Conservation (phyloP, 73 alveolate genomes). For the Symbiodinium natans region DNA sequence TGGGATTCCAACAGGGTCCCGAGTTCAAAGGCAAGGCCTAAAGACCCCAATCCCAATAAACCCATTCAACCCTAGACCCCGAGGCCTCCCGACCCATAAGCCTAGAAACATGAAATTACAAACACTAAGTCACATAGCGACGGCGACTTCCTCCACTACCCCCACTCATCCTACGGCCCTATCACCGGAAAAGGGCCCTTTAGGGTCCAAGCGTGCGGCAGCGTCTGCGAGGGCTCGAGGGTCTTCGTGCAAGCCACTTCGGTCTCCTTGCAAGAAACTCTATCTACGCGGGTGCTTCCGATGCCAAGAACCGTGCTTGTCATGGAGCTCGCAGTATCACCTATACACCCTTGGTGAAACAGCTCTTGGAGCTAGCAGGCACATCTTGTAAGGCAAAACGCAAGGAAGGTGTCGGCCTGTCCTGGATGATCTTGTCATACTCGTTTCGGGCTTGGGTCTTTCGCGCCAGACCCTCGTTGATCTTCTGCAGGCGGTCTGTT, state of each 20-base stretch:
- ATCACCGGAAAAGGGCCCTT: no score
- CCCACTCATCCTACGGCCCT: no score
- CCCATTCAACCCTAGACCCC: no score
- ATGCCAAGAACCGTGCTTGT: neutral
- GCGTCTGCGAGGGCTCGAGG: slow-evolving; percentile 96
- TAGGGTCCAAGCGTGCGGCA: slow-evolving; percentile 88
- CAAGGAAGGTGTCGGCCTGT: neutral
- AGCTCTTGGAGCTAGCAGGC: neutral
- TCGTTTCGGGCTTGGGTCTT: slow-evolving; percentile 42
- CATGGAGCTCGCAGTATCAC: neutral
- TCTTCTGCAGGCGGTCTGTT: slow-evolving; percentile 26
- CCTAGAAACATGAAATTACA: no score
- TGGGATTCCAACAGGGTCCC: no score
- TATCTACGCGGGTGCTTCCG: neutral
- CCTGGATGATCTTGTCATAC: slow-evolving; percentile 60
- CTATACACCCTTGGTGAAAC: neutral
- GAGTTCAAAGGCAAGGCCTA: no score
- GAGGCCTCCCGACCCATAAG: no score
- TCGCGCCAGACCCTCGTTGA: slow-evolving; percentile 23
- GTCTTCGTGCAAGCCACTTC: slow-evolving; percentile 62
- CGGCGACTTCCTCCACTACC: no score
- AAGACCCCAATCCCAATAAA: no score
- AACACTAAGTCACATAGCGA: no score
- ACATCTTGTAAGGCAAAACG: neutral
- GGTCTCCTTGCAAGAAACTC: slow-evolving; percentile 7